Evolutionary conservation across 1,139 yeast genomes (phyloP).

Genomic region (Lodderomyces oxycetoniae): DNA sequence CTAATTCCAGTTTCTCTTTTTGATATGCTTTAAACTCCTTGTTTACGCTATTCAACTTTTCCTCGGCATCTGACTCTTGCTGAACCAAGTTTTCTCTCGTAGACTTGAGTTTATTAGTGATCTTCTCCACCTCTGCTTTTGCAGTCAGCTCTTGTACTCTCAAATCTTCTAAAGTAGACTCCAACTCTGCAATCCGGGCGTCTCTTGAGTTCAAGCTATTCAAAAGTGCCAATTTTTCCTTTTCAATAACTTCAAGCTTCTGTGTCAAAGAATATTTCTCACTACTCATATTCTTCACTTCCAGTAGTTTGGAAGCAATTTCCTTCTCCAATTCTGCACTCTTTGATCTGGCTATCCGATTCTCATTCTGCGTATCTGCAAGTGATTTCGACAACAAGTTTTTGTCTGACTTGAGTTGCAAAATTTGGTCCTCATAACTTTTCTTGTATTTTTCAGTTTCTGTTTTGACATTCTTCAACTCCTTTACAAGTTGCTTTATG

Average conservation of each 20-base stretch:
- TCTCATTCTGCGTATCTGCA: not conserved
- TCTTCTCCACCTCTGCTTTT: constrained; percentile 2
- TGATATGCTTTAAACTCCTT: not conserved
- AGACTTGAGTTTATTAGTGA: constrained; percentile 2
- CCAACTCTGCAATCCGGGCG: not conserved
- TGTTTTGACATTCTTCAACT: constrained; percentile 22
- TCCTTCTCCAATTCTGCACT: not conserved
- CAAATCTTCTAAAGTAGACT: not conserved
- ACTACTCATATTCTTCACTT: not conserved
- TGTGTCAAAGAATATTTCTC: not conserved
- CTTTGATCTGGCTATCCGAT: not conserved
- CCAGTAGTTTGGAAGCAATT: not conserved
- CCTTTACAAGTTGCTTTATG: constrained; percentile 39
- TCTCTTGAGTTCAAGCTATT: not conserved
- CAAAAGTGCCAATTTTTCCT: not conserved
- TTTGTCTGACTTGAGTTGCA: constrained; percentile 13
- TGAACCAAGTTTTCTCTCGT: constrained; percentile 3
- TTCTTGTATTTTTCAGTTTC: constrained; percentile 19
- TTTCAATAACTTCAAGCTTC: constrained; percentile 1
- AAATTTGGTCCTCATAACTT: constrained; percentile 23
- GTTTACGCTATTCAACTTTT: not conserved
- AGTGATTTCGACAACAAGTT: not conserved
- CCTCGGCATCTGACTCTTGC: constrained; percentile 1
- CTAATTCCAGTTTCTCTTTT: not conserved
- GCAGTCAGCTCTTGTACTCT: not conserved